These are phyloP conservation scores for Cladosporium sp. DNA, from an alignment of 2,329 filamentous ascomycete genomes.

Conservation along the genomic window DNA sequence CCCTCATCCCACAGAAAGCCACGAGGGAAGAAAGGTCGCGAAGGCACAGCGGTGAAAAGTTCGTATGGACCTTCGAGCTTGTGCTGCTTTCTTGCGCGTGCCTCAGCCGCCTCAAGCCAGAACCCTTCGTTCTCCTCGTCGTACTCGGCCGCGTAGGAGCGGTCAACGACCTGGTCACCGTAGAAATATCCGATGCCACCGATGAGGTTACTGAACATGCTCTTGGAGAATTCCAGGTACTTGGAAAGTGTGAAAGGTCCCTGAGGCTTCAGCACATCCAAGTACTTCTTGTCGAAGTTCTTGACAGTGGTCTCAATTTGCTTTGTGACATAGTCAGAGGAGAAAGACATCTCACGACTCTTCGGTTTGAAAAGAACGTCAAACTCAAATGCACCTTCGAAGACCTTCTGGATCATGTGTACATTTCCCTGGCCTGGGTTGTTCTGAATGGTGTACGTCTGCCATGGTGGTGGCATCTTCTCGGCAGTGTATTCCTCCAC, in stretches of 20 bases:
- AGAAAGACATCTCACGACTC: slow-evolving; percentile 41
- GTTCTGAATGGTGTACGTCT: slow-evolving; percentile 75
- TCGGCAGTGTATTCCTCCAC: slow-evolving; percentile 57
- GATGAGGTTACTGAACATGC: slow-evolving; percentile 88
- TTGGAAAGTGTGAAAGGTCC: slow-evolving; percentile 66
- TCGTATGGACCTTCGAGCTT: slow-evolving; percentile 76
- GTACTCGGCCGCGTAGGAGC: slow-evolving; percentile 86
- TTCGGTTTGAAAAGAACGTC: slow-evolving; percentile 84
- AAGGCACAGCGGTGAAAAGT: slow-evolving; percentile 87
- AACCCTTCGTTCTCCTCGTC: slow-evolving; percentile 94
- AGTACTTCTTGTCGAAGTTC: slow-evolving; percentile 70
- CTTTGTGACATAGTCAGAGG: slow-evolving; percentile 59
- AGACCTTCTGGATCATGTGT: slow-evolving; percentile 87
- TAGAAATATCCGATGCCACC: slow-evolving; percentile 96
- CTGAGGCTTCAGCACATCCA: slow-evolving; percentile 65
- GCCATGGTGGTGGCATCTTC: slow-evolving; percentile 73
- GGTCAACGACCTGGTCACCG: slow-evolving; percentile 80
- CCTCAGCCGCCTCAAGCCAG: slow-evolving; percentile 85
- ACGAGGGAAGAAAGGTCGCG: slow-evolving; percentile 89
- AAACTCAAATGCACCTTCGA: slow-evolving; percentile 84
- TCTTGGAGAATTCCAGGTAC: slow-evolving; percentile 76
- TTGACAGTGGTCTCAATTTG: slow-evolving; percentile 63
- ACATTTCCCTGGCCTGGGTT: slow-evolving; percentile 67
- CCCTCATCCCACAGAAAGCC: slow-evolving; percentile 98
- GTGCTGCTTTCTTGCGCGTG: slow-evolving; percentile 63